Percentiles rank a stretch among this genome's conserved stretches.
Conservation (phyloP, 1,284 basidiomycete species). For the Termitomyces sp. region DNA sequence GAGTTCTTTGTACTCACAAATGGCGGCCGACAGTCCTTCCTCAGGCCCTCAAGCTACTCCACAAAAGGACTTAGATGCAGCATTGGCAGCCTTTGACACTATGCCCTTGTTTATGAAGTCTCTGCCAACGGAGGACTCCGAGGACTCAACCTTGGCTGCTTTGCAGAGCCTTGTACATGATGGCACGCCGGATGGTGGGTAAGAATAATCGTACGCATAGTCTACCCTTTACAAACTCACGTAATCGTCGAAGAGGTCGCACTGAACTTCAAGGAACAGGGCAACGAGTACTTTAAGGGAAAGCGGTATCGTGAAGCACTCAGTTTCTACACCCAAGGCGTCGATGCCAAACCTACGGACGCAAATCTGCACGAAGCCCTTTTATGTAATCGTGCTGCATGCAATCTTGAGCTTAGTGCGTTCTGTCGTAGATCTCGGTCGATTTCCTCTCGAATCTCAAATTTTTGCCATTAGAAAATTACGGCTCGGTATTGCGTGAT, state of each 20-base stretch:
- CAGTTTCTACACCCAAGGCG: conserved; percentile 86
- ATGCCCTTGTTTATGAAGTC: conserved; percentile 91
- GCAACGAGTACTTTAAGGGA: conserved; percentile 89
- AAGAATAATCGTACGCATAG: conserved; percentile 11
- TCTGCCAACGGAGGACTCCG: conserved; percentile 64
- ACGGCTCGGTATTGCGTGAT: conserved; percentile 79
- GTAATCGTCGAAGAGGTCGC: conserved; percentile 67
- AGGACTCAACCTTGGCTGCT: conserved; percentile 72
- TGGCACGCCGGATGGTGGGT: conserved; percentile 89
- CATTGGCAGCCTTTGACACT: conserved; percentile 48
- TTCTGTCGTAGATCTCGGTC: conserved; percentile 3
- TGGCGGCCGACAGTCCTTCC: neutral
- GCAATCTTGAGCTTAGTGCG: conserved; percentile 84
- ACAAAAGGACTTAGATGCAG: conserved; percentile 36
- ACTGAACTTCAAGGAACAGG: conserved; percentile 90
- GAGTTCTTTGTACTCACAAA: neutral
- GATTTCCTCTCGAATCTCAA: neutral
- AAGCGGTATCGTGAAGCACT: conserved; percentile 85
- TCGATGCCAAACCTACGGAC: conserved; percentile 79
- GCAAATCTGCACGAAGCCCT: conserved; percentile 60
- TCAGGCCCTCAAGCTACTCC: conserved; percentile 31
- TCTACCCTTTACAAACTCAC: neutral
- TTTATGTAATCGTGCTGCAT: conserved; percentile 87
- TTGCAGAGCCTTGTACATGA: conserved; percentile 85
- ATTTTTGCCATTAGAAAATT: conserved; percentile 61